phyloP scores from a whole-genome alignment of 805 yeast genomes.

The Metschnikowia borealis region DNA sequence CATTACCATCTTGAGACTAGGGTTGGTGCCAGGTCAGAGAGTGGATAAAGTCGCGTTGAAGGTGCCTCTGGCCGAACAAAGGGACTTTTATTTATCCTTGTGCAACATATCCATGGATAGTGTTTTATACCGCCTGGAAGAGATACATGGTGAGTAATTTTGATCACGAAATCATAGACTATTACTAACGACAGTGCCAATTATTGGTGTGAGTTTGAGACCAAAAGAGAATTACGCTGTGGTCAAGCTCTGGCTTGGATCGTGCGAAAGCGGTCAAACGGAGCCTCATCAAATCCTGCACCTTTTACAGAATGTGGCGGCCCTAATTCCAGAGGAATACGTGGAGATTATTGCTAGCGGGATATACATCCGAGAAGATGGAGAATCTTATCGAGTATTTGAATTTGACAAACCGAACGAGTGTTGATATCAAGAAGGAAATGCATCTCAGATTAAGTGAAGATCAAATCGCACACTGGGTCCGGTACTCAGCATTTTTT shows the following conservation, averaged over 20 bases:
- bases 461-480: neutral
- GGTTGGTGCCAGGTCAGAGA: conserved; percentile 2
- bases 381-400: neutral
- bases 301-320: neutral
- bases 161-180: too few relatives aligned
- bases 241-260: conserved; percentile 13
- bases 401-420: neutral
- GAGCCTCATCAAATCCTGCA: neutral
- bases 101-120: conserved; percentile 2
- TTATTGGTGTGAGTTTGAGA: conserved; percentile 10
- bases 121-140: neutral
- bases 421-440: neutral
- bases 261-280: neutral
- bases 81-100: conserved; percentile 1
- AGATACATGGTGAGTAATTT: conserved; percentile 2
- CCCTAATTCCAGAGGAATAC: neutral
- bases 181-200: conserved; percentile 11
- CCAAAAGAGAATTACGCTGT: conserved; percentile 2
- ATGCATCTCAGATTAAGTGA: neutral
- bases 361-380: neutral
- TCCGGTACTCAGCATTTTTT: conserved; percentile 1
- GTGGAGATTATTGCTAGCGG: neutral
- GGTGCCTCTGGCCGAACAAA: neutral
- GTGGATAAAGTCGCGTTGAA: conserved; percentile 9
- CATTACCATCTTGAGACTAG: conserved; percentile 2